phyloP scores from a whole-genome alignment of 306 rosid species.

The Medicago ruthenica region DNA sequence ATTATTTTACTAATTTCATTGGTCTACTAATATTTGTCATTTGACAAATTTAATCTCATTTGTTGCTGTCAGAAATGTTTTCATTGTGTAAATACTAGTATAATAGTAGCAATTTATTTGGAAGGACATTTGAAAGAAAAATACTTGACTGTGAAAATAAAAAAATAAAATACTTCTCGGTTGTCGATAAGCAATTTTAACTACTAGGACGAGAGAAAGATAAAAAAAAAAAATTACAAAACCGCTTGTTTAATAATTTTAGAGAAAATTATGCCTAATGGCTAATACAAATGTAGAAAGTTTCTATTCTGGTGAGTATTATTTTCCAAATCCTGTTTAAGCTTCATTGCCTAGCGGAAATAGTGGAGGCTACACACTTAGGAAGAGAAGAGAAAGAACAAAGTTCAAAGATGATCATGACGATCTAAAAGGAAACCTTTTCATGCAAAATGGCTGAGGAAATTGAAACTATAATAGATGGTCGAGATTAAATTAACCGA shows the following conservation, averaged over 20 bases:
- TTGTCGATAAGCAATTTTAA: too few relatives aligned
- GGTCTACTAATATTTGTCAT: too few relatives aligned
- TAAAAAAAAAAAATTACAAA: neutral
- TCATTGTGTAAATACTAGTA: too few relatives aligned
- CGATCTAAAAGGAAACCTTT: conserved; percentile 33
- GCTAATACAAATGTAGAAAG: neutral
- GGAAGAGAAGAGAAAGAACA: neutral
- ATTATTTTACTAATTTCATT: too few relatives aligned
- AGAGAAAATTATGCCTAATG: neutral
- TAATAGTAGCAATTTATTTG: too few relatives aligned
- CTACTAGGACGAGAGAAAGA: too few relatives aligned
- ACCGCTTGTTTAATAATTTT: neutral
- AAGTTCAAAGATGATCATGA: conserved; percentile 3
- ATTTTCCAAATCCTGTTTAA: neutral
- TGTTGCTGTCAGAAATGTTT: too few relatives aligned
- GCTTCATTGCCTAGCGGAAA: neutral
- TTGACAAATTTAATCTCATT: too few relatives aligned
- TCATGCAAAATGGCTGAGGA: conserved; percentile 33
- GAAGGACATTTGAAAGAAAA: too few relatives aligned
- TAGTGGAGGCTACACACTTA: neutral
- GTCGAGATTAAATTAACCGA: too few relatives aligned
- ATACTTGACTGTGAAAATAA: too few relatives aligned
- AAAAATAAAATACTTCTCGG: too few relatives aligned
- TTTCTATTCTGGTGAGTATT: neutral
- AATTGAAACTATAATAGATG: conserved; percentile 46